These are phyloP conservation scores for Boletus coccyginus DNA, from an alignment of 768 basidiomycete species.

Conservation along the genomic window DNA sequence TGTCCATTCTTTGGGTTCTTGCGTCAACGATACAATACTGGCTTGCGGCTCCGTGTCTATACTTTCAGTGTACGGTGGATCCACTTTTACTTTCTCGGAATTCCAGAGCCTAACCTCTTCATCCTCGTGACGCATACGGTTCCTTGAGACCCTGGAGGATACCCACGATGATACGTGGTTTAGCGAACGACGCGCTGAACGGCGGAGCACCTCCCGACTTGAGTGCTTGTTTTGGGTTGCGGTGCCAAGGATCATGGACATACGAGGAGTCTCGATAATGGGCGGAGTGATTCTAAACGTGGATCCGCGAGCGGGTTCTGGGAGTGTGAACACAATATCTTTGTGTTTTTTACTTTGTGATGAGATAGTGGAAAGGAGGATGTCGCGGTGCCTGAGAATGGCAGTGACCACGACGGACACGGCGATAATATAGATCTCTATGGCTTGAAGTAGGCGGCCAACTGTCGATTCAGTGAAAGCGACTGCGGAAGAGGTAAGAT, in stretches of 20 bases:
- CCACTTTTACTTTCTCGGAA: conserved; percentile 28
- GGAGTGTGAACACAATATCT: conserved; percentile 15
- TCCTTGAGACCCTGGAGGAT: conserved; percentile 27
- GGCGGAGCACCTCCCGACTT: conserved; percentile 13
- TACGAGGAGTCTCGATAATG: conserved; percentile 23
- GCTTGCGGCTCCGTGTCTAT: background rate
- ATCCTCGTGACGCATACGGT: conserved; percentile 17
- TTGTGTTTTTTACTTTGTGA: background rate
- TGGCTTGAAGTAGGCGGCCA: conserved; percentile 64
- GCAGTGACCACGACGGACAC: conserved; percentile 53
- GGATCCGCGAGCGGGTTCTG: conserved; percentile 26
- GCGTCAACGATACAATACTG: conserved; percentile 2
- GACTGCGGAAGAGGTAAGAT: conserved; percentile 39
- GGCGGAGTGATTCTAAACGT: conserved; percentile 24
- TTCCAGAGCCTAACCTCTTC: conserved; percentile 35
- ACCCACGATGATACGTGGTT: conserved; percentile 41
- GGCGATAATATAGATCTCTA: conserved; percentile 61
- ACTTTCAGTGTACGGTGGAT: conserved; percentile 3
- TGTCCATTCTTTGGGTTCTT: conserved; percentile 7
- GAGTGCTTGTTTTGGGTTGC: conserved; percentile 4
- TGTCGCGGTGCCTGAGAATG: conserved; percentile 29
- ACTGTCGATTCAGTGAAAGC: conserved; percentile 65
- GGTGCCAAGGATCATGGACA: conserved; percentile 15
- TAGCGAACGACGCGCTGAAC: conserved; percentile 21
- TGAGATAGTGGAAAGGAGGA: background rate